Conservation (phyloP, 169 alveolate genomes). For the Plasmodium inui region DNA sequence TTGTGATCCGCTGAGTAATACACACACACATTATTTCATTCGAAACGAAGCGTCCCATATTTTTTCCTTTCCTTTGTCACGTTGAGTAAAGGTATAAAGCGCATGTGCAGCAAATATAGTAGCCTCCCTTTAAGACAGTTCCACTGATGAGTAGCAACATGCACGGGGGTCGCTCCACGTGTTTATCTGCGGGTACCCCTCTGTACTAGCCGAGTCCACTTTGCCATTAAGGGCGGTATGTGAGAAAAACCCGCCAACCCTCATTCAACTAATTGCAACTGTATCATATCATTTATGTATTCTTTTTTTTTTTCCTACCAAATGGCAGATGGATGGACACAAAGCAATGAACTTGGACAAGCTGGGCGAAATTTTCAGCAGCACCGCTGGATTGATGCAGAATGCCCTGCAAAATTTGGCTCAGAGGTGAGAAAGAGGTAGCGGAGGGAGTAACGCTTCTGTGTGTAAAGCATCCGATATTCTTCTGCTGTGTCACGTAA, state of each 20-base stretch:
- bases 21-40: background rate
- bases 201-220: background rate
- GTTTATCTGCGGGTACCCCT: background rate
- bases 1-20: background rate
- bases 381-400: conserved; percentile 58
- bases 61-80: background rate
- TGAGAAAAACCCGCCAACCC: background rate
- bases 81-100: background rate
- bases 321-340: conserved; percentile 36
- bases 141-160: background rate
- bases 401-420: conserved; percentile 32
- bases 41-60: background rate
- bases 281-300: background rate
- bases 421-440: conserved; percentile 36
- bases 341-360: conserved; percentile 30
- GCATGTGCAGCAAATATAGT: background rate
- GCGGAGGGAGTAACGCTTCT: background rate
- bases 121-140: background rate
- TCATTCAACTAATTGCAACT: background rate
- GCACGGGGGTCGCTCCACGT: background rate
- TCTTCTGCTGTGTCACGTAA: background rate
- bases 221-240: background rate
- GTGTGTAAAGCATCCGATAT: background rate
- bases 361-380: conserved; percentile 26
- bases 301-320: background rate